These are phyloP conservation scores for Rhododendron mucronatum DNA, from an alignment of 148 eudicot species.

Conservation along the genomic window DNA sequence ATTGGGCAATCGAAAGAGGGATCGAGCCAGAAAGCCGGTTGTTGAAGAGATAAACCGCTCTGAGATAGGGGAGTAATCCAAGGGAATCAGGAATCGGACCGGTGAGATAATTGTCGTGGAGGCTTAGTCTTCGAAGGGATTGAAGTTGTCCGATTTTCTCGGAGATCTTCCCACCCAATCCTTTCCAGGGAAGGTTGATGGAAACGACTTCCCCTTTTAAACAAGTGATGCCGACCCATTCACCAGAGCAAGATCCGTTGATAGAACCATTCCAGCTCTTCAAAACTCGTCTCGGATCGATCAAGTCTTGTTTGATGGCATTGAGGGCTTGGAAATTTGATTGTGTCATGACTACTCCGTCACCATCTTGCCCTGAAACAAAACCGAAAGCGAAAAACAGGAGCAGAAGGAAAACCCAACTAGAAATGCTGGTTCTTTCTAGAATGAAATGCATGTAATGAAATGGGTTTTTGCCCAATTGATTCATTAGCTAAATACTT, in stretches of 20 bases:
- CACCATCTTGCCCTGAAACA: conserved; percentile 33
- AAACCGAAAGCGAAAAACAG: conserved; percentile 14
- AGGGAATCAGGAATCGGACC: conserved; percentile 68
- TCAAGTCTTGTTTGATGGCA: conserved; percentile 47
- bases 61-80: conserved; percentile 61
- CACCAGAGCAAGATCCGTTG: conserved; percentile 58
- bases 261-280: conserved; percentile 57
- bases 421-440: background rate
- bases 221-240: conserved; percentile 79
- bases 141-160: conserved; percentile 55
- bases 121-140: conserved; percentile 54
- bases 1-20: conserved; percentile 54
- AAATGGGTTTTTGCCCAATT: conserved; percentile 9
- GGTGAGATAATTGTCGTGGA: conserved; percentile 67
- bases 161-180: conserved; percentile 56
- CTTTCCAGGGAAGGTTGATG: conserved; percentile 72
- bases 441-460: conserved; percentile 2
- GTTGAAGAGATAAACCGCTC: conserved; percentile 70
- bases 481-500: conserved; percentile 4
- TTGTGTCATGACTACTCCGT: conserved; percentile 37
- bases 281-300: conserved; percentile 41
- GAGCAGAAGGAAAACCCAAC: conserved; percentile 8
- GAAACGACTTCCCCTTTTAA: conserved; percentile 52
- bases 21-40: conserved; percentile 68
- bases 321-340: conserved; percentile 51